Evolutionary conservation across 2,329 filamentous ascomycete genomes (phyloP).

Genomic region (Gnomoniopsis smithogilvyi): DNA sequence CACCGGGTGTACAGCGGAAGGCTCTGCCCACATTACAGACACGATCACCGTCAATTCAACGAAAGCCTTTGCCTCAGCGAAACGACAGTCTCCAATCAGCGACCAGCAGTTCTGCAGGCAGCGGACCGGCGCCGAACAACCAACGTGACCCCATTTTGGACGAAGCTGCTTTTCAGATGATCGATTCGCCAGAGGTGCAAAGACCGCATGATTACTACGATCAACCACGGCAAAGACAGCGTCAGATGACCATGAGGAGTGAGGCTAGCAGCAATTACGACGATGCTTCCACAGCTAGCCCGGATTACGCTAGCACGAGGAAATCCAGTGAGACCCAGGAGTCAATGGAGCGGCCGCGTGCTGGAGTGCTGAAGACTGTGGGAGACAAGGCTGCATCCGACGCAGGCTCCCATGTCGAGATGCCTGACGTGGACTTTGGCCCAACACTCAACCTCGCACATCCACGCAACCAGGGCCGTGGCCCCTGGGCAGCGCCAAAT

Average conservation of each 20-base stretch:
- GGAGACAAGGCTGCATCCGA: slow-evolving; percentile 42
- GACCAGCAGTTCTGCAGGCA: slow-evolving; percentile 4
- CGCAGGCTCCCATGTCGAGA: slow-evolving; percentile 38
- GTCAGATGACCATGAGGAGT: slow-evolving; percentile 35
- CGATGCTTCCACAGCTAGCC: slow-evolving; percentile 63
- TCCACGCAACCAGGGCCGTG: slow-evolving; percentile 4
- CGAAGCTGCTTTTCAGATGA: slow-evolving; percentile 46
- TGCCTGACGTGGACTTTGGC: slow-evolving; percentile 81
- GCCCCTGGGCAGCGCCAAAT: slow-evolving; percentile 21
- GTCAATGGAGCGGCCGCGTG: slow-evolving; percentile 65
- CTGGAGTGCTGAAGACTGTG: slow-evolving; percentile 76
- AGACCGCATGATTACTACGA: slow-evolving; percentile 18
- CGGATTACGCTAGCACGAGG: slow-evolving; percentile 74
- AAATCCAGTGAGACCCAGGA: slow-evolving; percentile 48
- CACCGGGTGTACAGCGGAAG: slow-evolving; percentile 11
- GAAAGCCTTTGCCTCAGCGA: slow-evolving; percentile 50
- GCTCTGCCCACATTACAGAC: slow-evolving; percentile 12
- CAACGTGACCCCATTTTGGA: slow-evolving; percentile 40
- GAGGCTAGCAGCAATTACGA: slow-evolving; percentile 51
- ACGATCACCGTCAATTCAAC: slow-evolving; percentile 36
- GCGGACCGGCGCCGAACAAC: slow-evolving; percentile 33
- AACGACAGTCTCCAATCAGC: slow-evolving; percentile 15
- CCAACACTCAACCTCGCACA: slow-evolving; percentile 61
- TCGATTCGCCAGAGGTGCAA: slow-evolving; percentile 32
- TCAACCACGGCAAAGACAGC: slow-evolving; percentile 25